Conservation (phyloP, 75 land plant species). For the Sequoia sempervirens region DNA sequence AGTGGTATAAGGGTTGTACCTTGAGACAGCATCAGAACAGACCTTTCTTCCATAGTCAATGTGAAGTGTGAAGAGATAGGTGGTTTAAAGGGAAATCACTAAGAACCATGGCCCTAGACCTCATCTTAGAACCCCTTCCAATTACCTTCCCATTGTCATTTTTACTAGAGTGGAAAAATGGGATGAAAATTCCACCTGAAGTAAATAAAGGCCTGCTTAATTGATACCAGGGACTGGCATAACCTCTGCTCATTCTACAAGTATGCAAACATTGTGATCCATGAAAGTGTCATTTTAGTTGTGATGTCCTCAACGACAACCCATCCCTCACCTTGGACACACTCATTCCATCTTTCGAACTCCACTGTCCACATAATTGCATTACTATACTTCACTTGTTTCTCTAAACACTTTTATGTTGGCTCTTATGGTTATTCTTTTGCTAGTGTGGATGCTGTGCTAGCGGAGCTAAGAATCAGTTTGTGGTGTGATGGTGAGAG, state of each 20-base stretch:
- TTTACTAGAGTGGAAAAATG: background rate
- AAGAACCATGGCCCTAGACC: background rate
- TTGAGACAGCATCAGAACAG: background rate
- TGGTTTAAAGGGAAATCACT: background rate
- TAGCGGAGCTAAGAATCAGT: background rate
- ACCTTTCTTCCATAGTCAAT: background rate
- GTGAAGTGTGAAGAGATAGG: background rate
- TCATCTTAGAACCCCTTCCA: background rate
- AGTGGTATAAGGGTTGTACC: background rate
- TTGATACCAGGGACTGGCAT: background rate
- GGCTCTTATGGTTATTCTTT: background rate
- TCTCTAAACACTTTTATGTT: background rate
- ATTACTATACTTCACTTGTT: background rate
- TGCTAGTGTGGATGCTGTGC: background rate
- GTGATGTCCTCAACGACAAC: background rate
- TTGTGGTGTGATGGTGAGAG: background rate
- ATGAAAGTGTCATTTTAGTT: background rate
- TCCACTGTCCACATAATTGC: background rate
- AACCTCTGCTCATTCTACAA: background rate
- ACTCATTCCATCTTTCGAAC: background rate
- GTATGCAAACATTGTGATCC: background rate
- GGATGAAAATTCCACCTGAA: background rate
- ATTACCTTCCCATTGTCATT: background rate
- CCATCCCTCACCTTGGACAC: too few species aligned
- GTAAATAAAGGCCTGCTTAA: background rate